Conservation (phyloP, 208 protist genomes). For the Naegleria gruberi region DNA sequence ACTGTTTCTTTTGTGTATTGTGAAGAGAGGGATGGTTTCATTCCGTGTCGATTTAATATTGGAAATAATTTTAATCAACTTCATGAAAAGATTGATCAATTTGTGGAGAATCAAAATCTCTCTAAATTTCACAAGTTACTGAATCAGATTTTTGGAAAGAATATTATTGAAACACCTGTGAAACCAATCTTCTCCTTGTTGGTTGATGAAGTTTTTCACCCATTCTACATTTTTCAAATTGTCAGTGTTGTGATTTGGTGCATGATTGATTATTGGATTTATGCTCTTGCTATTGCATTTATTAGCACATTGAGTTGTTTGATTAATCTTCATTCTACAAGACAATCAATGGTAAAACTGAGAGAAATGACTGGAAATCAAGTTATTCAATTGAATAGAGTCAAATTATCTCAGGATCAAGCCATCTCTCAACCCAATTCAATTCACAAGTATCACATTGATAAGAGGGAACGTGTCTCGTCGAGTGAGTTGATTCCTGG, state of each 20-base stretch:
- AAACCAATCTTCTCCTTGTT: background rate
- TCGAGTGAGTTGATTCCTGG: conserved; percentile 10
- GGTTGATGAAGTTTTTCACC: conserved; percentile 20
- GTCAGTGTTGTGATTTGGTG: conserved; percentile 19
- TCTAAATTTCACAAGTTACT: background rate
- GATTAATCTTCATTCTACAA: background rate
- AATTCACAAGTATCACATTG: background rate
- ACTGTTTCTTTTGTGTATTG: background rate
- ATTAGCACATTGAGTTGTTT: background rate
- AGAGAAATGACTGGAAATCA: background rate
- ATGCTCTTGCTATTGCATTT: conserved; percentile 1
- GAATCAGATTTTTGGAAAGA: conserved; percentile 1
- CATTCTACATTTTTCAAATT: conserved; percentile 32
- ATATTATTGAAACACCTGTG: conserved; percentile 13
- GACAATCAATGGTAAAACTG: conserved; percentile 4
- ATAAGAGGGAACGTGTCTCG: background rate
- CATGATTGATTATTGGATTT: background rate
- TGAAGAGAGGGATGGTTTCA: background rate
- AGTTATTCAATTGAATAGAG: background rate
- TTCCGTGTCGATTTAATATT: background rate
- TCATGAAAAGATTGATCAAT: background rate
- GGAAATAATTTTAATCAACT: background rate
- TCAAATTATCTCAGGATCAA: no score
- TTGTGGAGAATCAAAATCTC: background rate
- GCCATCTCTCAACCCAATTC: no score